Base-by-base conservation (phyloP, 768 basidiomycete species). In the Rubroboletus pulcherrimus region DNA sequence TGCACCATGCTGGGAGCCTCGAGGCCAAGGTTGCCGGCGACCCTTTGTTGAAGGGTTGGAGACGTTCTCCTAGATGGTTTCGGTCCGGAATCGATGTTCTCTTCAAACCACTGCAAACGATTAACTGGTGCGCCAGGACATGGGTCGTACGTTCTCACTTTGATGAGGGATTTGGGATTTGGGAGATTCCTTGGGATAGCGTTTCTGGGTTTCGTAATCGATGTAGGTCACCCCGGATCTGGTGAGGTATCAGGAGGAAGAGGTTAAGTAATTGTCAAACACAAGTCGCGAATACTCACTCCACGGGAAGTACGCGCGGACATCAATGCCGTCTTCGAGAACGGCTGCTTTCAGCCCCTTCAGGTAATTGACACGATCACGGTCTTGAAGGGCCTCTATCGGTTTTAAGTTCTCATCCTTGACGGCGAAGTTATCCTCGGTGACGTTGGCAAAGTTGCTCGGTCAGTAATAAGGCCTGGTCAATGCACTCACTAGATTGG, bases 221-320 rank as follows among this genome's bases (percentile, higher is more conserved):
- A 89, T 84, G 62, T 87, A 86, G 24, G 84, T 87, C 53, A 85
- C 77, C 53, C 86, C 86, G 63, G 89, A 89, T 6, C 86, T 82
- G 7, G 85, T 86, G 35, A 66, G 67, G 60, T 86, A 86, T 29
- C 86, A 88, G 42, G n/a, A 44, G 47, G 17, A 24, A n/a, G 19
- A 42, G 38, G 29, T 34, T 31, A 50, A 19, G 31, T 24, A 11
- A 54, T 21, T 7, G 17, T 21, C 31, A 53, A 31, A 54, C 37
- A 17, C 40, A 37, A 33, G 1, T n/a, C 38, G 43, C 41, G 24
- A 45, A 49, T 15, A 72, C 82, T 44, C 57, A 84, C 83, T 85
- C 85, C 85, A 86, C 2, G 84, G 80, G 73, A 87, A 86, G 67
- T 87, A 89, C 1, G 79, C 75, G 31, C 77, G 69, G 53, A 86